Conservation (phyloP, 768 basidiomycete species). For the Lyophyllum semitale region DNA sequence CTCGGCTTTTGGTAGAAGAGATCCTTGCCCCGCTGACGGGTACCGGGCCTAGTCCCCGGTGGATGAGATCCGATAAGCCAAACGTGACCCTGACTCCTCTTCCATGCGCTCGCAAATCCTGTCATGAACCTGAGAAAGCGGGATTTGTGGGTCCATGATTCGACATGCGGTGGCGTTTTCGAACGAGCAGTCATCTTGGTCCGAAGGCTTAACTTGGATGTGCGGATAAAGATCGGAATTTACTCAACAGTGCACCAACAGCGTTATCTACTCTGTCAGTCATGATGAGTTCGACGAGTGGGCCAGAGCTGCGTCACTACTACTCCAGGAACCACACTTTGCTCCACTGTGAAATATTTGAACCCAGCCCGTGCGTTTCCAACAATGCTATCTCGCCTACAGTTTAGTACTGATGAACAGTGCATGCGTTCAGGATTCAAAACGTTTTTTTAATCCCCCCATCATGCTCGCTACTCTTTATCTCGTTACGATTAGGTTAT, state of each 20-base stretch:
- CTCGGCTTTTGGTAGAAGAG: background rate
- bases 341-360: background rate
- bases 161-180: background rate
- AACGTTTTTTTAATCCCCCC: background rate
- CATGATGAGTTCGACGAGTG: background rate
- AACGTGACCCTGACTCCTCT: conserved; percentile 2
- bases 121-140: background rate
- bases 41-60: background rate
- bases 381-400: background rate
- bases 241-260: background rate
- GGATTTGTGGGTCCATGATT: conserved; percentile 2
- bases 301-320: background rate
- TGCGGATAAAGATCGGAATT: conserved; percentile 6
- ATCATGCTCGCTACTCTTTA: background rate
- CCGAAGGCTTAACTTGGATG: background rate
- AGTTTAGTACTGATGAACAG: background rate
- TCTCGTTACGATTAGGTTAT: background rate
- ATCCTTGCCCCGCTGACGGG: background rate
- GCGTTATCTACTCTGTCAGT: background rate
- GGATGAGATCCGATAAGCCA: conserved; percentile 1
- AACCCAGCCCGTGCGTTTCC: background rate
- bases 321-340: background rate
- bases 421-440: background rate
- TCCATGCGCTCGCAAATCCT: background rate
- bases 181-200: background rate